Evolutionary conservation across 345 rosid species (phyloP), one percentile per base, ranked within the genome.

Genomic region (Pelargonium nanum): DNA sequence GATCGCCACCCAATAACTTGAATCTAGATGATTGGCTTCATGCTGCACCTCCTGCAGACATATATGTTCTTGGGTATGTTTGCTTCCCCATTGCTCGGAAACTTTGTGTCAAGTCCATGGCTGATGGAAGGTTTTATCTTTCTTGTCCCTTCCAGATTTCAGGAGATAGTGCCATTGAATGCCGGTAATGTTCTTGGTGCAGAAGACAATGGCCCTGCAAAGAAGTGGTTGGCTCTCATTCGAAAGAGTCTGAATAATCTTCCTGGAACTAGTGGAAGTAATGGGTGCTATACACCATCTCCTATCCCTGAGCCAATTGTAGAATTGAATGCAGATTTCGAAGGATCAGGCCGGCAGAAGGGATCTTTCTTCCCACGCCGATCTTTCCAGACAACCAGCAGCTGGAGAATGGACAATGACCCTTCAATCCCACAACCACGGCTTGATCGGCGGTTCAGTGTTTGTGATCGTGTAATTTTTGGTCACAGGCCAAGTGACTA

Each of bases 391-490:
- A 24, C 60, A 22, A 19, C 19, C 26, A 12, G 13, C 30, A 12
- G 32, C 30, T 26, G 26, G 60, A 26, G 40, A 57, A 17, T 24
- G 76, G 97, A 93, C 57, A 83, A 64, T 61, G 99, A 93, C 65
- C 81, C 88, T 72, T 87, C 85, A 0, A 65, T 76, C 32, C 28
- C 84, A 19, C 96, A 87, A 4, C 86, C 96, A 24, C 66, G 79
- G 55, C 86, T 87, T 63, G 96, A 93, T 60, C 70, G 97, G 8
- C 75, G 99, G 58, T 84, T 76, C 53, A 93, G 99, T 54, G 99
- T 93, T 50, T 93, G 99, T 75, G 99, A 89, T 64, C 78, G 97
- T 34, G 97, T 83, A 21, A 87, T 89, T 50, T 83, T 75, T 24
- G 91, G 87, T 58, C 89, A 83, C 65, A 82, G 97, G 74, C n/a